Percentiles rank a stretch among this genome's conserved stretches.
phyloP scores from a whole-genome alignment of 176 grass and related monocot genomes.

The Echinochloa phyllopogon region DNA sequence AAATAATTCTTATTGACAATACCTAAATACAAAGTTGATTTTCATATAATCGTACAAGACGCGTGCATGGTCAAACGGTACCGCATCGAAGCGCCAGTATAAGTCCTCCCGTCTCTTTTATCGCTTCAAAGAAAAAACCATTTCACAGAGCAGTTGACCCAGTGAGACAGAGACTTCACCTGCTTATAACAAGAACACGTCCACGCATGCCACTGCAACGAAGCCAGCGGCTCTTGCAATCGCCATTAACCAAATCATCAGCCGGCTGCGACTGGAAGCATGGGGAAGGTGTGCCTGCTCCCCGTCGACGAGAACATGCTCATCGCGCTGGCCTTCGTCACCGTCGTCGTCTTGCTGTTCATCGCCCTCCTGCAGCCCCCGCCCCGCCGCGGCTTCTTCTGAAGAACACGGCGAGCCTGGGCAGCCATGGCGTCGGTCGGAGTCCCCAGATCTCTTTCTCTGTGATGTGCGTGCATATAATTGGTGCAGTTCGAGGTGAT shows the following conservation, averaged over 20 bases:
- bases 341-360: not conserved
- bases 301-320: conserved; percentile 35
- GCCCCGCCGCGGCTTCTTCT: conserved; percentile 17
- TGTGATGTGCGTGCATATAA: not conserved
- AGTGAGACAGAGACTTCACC: not conserved
- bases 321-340: conserved; percentile 24
- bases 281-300: conserved; percentile 54
- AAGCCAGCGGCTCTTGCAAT: not conserved
- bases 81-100: not conserved
- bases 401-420: not conserved
- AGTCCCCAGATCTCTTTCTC: not conserved
- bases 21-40: not conserved
- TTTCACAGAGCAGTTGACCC: conserved; percentile 21
- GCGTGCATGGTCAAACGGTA: not conserved
- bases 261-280: not conserved
- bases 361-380: not conserved
- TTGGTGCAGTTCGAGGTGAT: not conserved
- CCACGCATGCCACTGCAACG: not conserved
- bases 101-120: not conserved
- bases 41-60: not conserved
- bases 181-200: not conserved
- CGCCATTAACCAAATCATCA: not conserved
- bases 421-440: not conserved
- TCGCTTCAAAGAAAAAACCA: too few relatives aligned
- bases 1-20: not conserved